A percentile compares a stretch with the other conserved stretches of the same genome.
Conservation (phyloP, 805 yeast species). For the Yarrowia keelungensis region DNA sequence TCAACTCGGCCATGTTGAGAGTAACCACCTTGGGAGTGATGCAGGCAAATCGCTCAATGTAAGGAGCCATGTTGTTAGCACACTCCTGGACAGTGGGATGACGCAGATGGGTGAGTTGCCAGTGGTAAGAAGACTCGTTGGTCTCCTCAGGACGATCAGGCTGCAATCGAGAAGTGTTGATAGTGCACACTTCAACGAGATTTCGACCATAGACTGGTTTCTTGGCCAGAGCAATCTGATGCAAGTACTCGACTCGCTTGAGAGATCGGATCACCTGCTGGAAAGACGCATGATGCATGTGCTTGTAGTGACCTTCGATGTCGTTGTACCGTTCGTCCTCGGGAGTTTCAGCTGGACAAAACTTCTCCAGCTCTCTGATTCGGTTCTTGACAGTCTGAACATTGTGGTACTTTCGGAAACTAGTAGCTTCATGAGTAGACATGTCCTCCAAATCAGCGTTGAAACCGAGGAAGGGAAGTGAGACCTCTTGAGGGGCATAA, state of each 20-base stretch:
- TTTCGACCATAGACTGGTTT: slow-evolving; percentile 74
- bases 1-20: slow-evolving; percentile 60
- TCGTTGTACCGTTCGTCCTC: slow-evolving; percentile 43
- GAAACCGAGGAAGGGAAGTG: slow-evolving; percentile 67
- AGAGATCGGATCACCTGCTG: slow-evolving; percentile 34
- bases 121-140: slow-evolving; percentile 26
- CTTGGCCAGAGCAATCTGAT: slow-evolving; percentile 49
- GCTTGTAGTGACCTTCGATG: slow-evolving; percentile 63
- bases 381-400: slow-evolving; percentile 35
- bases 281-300: slow-evolving; percentile 54
- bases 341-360: slow-evolving; percentile 34
- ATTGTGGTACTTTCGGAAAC: slow-evolving; percentile 38
- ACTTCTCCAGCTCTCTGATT: slow-evolving; percentile 41
- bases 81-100: slow-evolving; percentile 21
- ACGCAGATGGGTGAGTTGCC: slow-evolving; percentile 28
- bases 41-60: slow-evolving; percentile 62
- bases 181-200: slow-evolving; percentile 55
- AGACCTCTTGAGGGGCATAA: slow-evolving; percentile 50
- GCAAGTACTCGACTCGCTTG: slow-evolving; percentile 29
- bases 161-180: slow-evolving; percentile 35
- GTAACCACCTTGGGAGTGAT: slow-evolving; percentile 88
- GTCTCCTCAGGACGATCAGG: slow-evolving; percentile 32
- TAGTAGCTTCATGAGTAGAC: slow-evolving; percentile 44
- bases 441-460: slow-evolving; percentile 55
- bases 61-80: slow-evolving; percentile 63